Evolutionary conservation across 768 basidiomycete genomes (phyloP).

Genomic region (Termitomyces sp.): DNA sequence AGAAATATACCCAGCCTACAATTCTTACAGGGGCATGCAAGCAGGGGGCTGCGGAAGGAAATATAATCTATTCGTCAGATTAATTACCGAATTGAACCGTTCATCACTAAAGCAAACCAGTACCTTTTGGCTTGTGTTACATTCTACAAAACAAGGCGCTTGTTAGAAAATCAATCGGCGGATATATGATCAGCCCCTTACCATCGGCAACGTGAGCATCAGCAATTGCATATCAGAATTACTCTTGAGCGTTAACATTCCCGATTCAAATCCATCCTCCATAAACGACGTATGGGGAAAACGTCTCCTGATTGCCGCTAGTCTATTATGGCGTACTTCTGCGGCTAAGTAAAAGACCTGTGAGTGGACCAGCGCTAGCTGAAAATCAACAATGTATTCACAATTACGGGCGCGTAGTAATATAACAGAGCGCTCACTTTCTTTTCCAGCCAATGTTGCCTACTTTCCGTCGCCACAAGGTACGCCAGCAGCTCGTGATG

Average conservation of each 20-base stretch:
- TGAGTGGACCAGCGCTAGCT: constrained; percentile 9
- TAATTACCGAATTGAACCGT: background rate
- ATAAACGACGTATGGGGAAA: constrained; percentile 13
- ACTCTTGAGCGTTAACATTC: background rate
- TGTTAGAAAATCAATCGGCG: background rate
- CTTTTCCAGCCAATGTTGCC: background rate
- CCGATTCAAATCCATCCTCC: constrained; percentile 13
- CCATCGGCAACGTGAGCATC: constrained; percentile 6
- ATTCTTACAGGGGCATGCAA: constrained; percentile 20
- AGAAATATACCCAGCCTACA: background rate
- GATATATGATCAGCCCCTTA: background rate
- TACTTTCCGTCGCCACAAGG: background rate
- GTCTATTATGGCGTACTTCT: constrained; percentile 14
- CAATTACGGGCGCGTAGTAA: background rate
- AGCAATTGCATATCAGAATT: background rate
- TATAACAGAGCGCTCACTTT: constrained; percentile 1
- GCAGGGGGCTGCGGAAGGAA: constrained; percentile 22
- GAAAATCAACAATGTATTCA: constrained; percentile 1
- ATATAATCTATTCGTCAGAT: constrained; percentile 15
- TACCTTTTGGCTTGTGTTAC: background rate
- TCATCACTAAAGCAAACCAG: background rate
- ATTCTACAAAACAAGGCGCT: background rate
- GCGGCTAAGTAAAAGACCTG: constrained; percentile 16
- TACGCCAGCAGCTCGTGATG: background rate
- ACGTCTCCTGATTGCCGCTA: constrained; percentile 5